These are phyloP conservation scores for Ramicandelaber brevisporus DNA, from an alignment of 192 early-diverging fungal genomes.

Conservation along the genomic window DNA sequence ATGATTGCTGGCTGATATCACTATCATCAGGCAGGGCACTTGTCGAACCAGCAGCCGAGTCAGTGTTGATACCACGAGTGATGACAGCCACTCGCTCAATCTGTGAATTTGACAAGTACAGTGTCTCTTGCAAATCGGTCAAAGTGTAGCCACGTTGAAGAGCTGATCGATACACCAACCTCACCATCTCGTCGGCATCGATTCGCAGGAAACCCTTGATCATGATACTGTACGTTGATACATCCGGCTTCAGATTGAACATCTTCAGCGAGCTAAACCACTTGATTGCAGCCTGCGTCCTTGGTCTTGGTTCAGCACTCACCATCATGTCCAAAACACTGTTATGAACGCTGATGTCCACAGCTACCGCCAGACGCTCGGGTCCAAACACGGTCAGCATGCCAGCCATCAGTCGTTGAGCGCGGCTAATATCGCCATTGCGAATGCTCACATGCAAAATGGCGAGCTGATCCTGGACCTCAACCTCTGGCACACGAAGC, in stretches of 20 bases:
- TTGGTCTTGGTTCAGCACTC: constrained; percentile 17
- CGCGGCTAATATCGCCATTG: constrained; percentile 44
- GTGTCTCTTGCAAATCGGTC: too few species aligned
- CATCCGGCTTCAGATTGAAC: constrained; percentile 28
- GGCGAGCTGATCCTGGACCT: constrained; percentile 33
- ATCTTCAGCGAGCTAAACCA: constrained; percentile 45
- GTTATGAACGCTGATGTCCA: constrained; percentile 51
- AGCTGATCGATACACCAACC: too few species aligned
- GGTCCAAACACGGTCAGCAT: constrained; percentile 33
- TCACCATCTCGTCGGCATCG: constrained; percentile 8
- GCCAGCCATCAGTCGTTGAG: constrained; percentile 38
- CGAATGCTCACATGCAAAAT: constrained; percentile 50
- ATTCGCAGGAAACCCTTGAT: constrained; percentile 31
- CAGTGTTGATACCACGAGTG: not conserved
- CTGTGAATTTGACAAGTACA: not conserved
- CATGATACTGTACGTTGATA: constrained; percentile 50
- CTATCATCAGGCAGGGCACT: too few species aligned
- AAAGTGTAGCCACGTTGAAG: constrained; percentile 8
- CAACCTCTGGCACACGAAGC: not conserved
- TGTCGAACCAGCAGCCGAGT: not conserved
- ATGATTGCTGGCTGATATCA: too few species aligned
- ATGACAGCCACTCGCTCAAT: not conserved
- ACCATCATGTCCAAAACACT: constrained; percentile 54
- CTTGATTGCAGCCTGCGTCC: constrained; percentile 23
- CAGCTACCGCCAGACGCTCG: constrained; percentile 37